Evolutionary conservation across 306 rosid species (phyloP).

Genomic region (Calophaca sinica): DNA sequence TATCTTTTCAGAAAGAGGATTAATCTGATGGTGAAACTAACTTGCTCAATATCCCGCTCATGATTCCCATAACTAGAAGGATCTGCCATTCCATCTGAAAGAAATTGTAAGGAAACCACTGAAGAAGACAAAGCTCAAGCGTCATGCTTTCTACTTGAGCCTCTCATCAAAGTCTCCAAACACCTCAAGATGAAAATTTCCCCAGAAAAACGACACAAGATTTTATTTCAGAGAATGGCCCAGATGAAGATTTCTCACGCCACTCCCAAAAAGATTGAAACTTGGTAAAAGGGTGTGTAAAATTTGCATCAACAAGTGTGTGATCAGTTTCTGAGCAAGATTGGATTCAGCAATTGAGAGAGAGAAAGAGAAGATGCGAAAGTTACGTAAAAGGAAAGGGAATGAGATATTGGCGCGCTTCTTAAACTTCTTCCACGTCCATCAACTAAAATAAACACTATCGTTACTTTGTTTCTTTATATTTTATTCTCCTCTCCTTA

Average conservation of each 20-base stretch:
- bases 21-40: constrained; percentile 53
- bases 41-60: constrained; percentile 84
- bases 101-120: constrained; percentile 56
- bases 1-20: not conserved
- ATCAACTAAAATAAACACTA: not conserved
- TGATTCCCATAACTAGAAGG: constrained; percentile 62
- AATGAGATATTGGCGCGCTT: constrained; percentile 74
- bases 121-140: constrained; percentile 67
- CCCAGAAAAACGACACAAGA: not conserved
- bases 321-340: constrained; percentile 41
- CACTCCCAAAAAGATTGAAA: constrained; percentile 37
- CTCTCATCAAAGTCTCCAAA: constrained; percentile 77
- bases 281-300: constrained; percentile 25
- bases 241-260: constrained; percentile 33
- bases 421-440: constrained; percentile 53
- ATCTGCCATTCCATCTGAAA: constrained; percentile 99
- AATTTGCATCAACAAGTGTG: constrained; percentile 41
- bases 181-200: constrained; percentile 35
- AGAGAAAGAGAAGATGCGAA: constrained; percentile 60
- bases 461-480: not conserved
- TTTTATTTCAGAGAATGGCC: constrained; percentile 12
- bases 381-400: constrained; percentile 58
- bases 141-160: constrained; percentile 67
- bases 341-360: constrained; percentile 48
- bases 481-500: not conserved